Evolutionary conservation across 2,329 filamentous ascomycete species (phyloP), one percentile per base, ranked within the genome.

Genomic region (Thielaviopsis populi): DNA sequence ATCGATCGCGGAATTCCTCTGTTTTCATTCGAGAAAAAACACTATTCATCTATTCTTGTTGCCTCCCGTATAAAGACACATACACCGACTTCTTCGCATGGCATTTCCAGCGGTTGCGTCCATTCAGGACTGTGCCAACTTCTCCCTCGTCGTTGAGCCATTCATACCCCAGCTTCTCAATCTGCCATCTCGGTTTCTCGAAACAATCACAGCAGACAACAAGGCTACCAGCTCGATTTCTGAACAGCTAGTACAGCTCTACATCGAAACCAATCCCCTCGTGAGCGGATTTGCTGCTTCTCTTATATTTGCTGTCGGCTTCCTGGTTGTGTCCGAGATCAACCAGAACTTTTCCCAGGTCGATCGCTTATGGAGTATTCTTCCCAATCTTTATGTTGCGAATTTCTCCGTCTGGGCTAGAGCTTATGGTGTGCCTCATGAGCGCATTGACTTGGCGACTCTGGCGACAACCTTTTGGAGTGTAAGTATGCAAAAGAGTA

Each of bases 321-420:
- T 95, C 70, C 77, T 96, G 27, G 71, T 92, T 40, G 77, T 84
- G 4, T 89, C 91, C 0, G 92, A 97, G 74, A 75, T 90, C 76
- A 97, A 95, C 75, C 83, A 82, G 70, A 99, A 99, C 74, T 96
- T 91, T 74, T 96, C 91, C n/a, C 94, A 99, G 75, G 86, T 99
- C 50, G 94, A 99, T 74, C 84, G 94, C 59, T 76, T 87, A 69
- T 99, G 94, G 94, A 94, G 89, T 71, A 79, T 99, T 66, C 76
- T 99, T 61, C 94, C 94, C 1, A 86, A 89, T 7, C 71, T 96
- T 61, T 97, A 95, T 75, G 87, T 94, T 72, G 80, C 84, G 5
- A 91, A 99, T 74, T 94, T 89, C 72, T 82, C 84, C 43, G 70
- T 84, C n/a, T 99, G 91, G 86, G 87, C 91, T 48, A 86, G 88